Evolutionary conservation across 1,139 yeast genomes (phyloP).

Genomic region (Candida pseudoviswanathii): DNA sequence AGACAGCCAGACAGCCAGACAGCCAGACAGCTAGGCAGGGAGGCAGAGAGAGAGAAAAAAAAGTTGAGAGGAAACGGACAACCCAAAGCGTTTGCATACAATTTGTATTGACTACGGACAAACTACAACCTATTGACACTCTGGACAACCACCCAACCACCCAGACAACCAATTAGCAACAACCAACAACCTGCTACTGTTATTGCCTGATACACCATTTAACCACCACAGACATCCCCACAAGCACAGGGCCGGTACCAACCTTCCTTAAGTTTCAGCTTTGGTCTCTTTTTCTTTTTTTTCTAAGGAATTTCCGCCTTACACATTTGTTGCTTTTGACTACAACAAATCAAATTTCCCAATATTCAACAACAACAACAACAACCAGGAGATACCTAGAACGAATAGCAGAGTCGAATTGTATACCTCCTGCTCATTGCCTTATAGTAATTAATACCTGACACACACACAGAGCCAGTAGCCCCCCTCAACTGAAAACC

Average conservation of each 20-base stretch:
- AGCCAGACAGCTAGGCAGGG: neutral
- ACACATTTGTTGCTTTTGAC: neutral
- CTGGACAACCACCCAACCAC: neutral
- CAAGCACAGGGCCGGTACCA: neutral
- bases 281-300: neutral
- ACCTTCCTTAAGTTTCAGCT: neutral
- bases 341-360: neutral
- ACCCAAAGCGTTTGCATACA: neutral
- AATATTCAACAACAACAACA: constrained; percentile 7
- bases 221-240: neutral
- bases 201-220: too few relatives aligned
- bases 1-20: neutral
- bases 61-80: neutral
- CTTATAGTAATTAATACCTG: neutral
- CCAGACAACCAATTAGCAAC: neutral
- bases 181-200: neutral
- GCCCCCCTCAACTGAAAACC: neutral
- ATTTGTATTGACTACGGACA: neutral
- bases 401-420: too few relatives aligned
- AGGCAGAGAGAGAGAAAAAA: neutral
- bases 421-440: too few relatives aligned
- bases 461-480: neutral
- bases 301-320: neutral
- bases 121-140: neutral
- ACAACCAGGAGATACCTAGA: neutral